Conservation (phyloP, 371 early-diverging fungal genomes). For the Mortierella sp. region DNA sequence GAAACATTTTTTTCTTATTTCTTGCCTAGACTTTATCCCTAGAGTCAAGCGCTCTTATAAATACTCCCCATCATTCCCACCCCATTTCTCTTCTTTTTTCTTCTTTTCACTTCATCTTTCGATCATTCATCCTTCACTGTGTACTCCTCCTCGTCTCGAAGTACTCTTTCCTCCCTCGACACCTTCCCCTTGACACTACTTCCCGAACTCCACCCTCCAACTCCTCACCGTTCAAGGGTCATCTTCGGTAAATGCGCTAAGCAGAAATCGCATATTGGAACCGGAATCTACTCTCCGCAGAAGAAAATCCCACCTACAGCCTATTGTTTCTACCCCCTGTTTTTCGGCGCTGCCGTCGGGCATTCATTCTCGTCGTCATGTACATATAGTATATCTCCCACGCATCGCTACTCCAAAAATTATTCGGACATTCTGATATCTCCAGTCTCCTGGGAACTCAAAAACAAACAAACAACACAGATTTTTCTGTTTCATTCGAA, state of each 20-base stretch:
- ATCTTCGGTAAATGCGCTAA: too few species aligned
- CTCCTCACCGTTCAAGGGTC: neutral
- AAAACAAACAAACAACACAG: too few species aligned
- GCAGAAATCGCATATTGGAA: too few species aligned
- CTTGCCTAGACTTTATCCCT: too few species aligned
- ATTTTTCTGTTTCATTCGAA: too few species aligned
- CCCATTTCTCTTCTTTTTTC: neutral
- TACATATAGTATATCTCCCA: neutral
- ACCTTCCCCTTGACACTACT: neutral
- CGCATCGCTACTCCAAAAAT: neutral
- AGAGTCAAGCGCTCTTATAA: neutral
- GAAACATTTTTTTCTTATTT: too few species aligned
- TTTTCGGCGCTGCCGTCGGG: too few species aligned
- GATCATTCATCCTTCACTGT: neutral
- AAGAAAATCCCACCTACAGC: too few species aligned
- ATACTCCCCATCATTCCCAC: neutral
- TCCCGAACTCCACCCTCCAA: neutral
- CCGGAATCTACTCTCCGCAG: too few species aligned
- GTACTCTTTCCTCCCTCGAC: neutral
- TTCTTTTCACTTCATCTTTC: neutral
- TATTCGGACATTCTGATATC: neutral
- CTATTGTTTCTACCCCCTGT: too few species aligned
- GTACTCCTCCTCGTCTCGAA: neutral
- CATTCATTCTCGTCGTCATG: neutral
- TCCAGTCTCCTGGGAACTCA: neutral